Conservation (phyloP, 371 early-diverging fungal genomes). For the Haplosporangium sp. region DNA sequence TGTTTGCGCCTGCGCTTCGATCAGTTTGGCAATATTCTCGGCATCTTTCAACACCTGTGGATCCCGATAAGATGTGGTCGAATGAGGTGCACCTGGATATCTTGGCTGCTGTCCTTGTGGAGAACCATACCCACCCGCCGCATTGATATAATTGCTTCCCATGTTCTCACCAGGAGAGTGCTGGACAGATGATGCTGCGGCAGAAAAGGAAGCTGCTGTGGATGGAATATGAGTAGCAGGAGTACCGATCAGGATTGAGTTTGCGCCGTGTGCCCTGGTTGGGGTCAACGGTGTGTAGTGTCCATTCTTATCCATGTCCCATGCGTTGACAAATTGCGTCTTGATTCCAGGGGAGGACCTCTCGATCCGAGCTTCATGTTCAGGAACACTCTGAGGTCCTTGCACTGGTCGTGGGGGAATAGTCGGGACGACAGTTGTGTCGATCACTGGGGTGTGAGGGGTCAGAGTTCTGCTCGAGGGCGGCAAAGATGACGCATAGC, state of each 20-base stretch:
- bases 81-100: constrained; percentile 1
- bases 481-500: too few species aligned
- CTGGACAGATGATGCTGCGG: not conserved
- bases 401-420: not conserved
- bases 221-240: constrained; percentile 12
- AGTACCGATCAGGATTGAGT: constrained; percentile 28
- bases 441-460: not conserved
- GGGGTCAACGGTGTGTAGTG: constrained; percentile 30
- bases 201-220: constrained; percentile 19
- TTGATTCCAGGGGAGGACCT: constrained; percentile 35
- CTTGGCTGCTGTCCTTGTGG: not conserved
- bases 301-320: constrained; percentile 21
- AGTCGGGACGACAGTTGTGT: not conserved
- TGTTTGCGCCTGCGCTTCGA: constrained; percentile 12
- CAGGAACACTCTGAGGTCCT: constrained; percentile 41
- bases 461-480: not conserved
- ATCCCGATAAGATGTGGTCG: constrained; percentile 17
- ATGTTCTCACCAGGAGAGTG: not conserved
- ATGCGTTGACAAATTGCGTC: not conserved
- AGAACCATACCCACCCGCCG: not conserved
- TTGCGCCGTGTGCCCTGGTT: constrained; percentile 2
- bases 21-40: constrained; percentile 32
- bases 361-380: constrained; percentile 33
- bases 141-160: not conserved
- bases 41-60: constrained; percentile 34